Evolutionary conservation across 805 yeast genomes (phyloP), one percentile per base, ranked within the genome.

Genomic region (Hanseniaspora lachancei): DNA sequence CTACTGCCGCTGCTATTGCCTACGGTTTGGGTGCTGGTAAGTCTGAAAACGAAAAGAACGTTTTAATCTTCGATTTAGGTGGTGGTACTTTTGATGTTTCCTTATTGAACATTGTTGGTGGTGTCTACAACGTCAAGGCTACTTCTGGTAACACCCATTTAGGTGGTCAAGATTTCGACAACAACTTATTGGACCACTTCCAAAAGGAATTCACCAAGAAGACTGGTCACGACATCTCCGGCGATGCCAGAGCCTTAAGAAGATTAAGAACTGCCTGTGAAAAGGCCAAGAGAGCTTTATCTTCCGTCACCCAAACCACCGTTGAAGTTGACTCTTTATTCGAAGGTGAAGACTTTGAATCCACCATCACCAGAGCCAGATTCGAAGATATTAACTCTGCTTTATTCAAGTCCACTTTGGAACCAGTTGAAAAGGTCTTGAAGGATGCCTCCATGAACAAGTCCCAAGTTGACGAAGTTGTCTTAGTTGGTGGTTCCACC

Each of bases 41-140:
- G 68, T 77, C 84, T 62, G 82, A 80, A 60, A 79, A 78, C 62
- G 96, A 89, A 77, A 83, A 84, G 73, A 87, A 88, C 74, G 91
- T 89, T 61, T 77, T 89, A 69, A 86, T 89, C 71, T 89, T 88
- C 78, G 96, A 89, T 75, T 82, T 89, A 72, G 97, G 97, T 81
- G 97, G 97, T 77, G 96, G 96, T 82, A 89, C 96, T 71, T 89
- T 89, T 77, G 97, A 89, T 86, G 96, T 89, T 57, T 89, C 96
- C 53, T 79, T 89, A 62, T 79, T 89, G 71, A 82, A 89, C 71
- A 86, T 89, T 69, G 95, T 88, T 70, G 96, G 89, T 70, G 97
- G 96, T 76, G 87, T 89, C 68, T 89, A 89, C 79, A 91, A 89
- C 72, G 97, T 89, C 66, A 89, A 89, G 80, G 89, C 97, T 64